Evolutionary conservation across 306 rosid genomes (phyloP), one percentile per base, ranked within the genome.

Genomic region (Vicia faba): DNA sequence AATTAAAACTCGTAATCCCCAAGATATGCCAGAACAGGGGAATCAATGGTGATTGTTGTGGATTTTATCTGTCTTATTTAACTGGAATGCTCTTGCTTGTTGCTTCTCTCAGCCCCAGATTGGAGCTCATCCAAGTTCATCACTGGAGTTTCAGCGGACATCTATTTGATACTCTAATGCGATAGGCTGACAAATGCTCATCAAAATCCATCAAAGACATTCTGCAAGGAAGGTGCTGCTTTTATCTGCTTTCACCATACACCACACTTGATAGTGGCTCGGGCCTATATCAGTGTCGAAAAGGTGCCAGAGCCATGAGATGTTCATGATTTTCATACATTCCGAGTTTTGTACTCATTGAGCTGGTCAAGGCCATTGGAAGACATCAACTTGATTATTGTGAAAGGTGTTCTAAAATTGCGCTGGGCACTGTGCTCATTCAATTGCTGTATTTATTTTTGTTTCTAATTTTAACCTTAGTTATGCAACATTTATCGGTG

Each of bases 1-100:
- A 75, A 84, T 73, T 61, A 88, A 82, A 80, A 64, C 85, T 12
- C 84, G 73, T 5, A 78, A 50, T 63, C 66, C 79, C 46, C 90
- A 72, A 77, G 91, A 82, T 57, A 67, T 61, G 49, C 62, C 81
- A n/a, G 79, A 81, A 50, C 68, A 64, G 41, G 75, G 85, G 63
- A 76, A 75, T 74, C 85, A 63, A 43, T 69, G 66, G 63, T 74
- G 77, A 75, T 59, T 71, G 70, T 33, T 49, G 59, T 61, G 74
- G 76, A 61, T 76, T 64, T 51, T 73, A 65, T 61, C 56, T 71
- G 66, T 61, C 61, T 69, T 51, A 39, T 39, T 66, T 66, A 36
- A 61, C 40, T 25, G 39, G 72, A 76, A 68, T 59, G 40, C 70
- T 65, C 35, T 70, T 63, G 48, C 68, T 57, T 31, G 54, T 19